A percentile compares a stretch with the other conserved stretches of the same genome.
phyloP scores from a whole-genome alignment of 1,139 yeast species.

The Kodamaea ohmeri region DNA sequence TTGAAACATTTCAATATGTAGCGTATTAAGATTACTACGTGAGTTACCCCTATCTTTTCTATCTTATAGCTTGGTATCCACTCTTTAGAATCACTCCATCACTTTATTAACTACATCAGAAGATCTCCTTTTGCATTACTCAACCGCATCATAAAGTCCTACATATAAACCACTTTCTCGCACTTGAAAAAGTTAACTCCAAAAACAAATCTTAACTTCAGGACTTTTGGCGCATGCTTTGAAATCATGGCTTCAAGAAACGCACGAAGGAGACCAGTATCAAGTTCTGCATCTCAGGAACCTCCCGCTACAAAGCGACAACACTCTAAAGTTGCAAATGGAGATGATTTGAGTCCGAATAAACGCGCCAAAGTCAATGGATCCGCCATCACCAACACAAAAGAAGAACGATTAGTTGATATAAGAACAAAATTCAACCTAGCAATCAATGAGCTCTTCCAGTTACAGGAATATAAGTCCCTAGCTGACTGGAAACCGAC shows the following conservation, averaged over 20 bases:
- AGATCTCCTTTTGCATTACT: too few species aligned
- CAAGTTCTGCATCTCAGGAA: slow-evolving; percentile 1
- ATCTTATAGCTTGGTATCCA: too few species aligned
- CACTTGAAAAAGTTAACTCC: slow-evolving; percentile 4
- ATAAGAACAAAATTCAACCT: slow-evolving; percentile 46
- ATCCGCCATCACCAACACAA: slow-evolving; percentile 4
- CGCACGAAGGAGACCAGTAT: slow-evolving; percentile 8
- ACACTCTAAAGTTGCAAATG: not conserved
- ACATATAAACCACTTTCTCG: not conserved
- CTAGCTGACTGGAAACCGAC: slow-evolving; percentile 60
- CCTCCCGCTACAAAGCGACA: slow-evolving; percentile 7
- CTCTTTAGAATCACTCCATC: too few species aligned
- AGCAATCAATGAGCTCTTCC: slow-evolving; percentile 51
- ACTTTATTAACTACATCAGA: too few species aligned
- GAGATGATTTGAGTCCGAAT: slow-evolving; percentile 3
- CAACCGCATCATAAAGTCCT: too few species aligned
- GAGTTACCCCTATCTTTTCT: too few species aligned
- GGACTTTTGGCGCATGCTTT: slow-evolving; percentile 1
- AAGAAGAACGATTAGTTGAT: slow-evolving; percentile 27
- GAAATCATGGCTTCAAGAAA: slow-evolving; percentile 9
- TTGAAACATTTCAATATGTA: not conserved
- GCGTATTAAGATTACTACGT: too few species aligned
- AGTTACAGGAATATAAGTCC: slow-evolving; percentile 57
- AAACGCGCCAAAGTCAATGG: slow-evolving; percentile 7
- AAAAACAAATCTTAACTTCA: slow-evolving; percentile 4